Evolutionary conservation across 106 monocot species (phyloP), one percentile per base, ranked within the genome.

Genomic region (Dioscorea alata): DNA sequence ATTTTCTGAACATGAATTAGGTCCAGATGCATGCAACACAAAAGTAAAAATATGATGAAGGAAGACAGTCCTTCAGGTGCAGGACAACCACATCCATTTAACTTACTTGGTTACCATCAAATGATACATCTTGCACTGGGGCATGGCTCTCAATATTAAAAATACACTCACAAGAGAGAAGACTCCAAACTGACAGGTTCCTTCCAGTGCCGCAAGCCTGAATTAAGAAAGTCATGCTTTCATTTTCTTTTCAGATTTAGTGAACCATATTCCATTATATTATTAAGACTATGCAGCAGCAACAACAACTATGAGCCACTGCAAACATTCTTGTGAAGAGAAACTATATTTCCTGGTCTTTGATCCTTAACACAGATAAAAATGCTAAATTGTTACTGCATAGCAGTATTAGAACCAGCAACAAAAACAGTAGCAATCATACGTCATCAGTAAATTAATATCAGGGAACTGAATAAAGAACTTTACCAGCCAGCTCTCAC

Each of bases 401-500:
- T 42, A 42, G 42, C 42, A 28, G 28, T 28, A 42, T 42, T 42
- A 10, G 42, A 42, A 42, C 42, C 42, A 42, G 42, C 42, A 42
- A 42, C 42, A 42, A 42, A 42, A 42, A 8, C 9, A 42, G 6
- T 42, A 3, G 10, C 42, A 42, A 42, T 1, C 42, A 6, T 42
- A 42, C 6, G 42, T 42, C 42, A 42, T 42, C 42, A 42, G 42
- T 3, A 42, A 42, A 42, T 10, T 42, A 42, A 42, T 42, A 42
- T 6, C 42, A 42, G 10, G 42, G 10, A 42, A 42, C 1, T 42
- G 42, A 42, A 42, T 12, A 48, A 58, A 69, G 54, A 18, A 66
- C 16, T 32, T 65, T 97, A 97, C 97, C 86, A 97, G 82, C 97
- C 97, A 97, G 71, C 79, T 92, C 83, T 83, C 92, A 70, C 82